Conservation (phyloP, 352 stramenopile species). For the Globisporangium uncinulatum region DNA sequence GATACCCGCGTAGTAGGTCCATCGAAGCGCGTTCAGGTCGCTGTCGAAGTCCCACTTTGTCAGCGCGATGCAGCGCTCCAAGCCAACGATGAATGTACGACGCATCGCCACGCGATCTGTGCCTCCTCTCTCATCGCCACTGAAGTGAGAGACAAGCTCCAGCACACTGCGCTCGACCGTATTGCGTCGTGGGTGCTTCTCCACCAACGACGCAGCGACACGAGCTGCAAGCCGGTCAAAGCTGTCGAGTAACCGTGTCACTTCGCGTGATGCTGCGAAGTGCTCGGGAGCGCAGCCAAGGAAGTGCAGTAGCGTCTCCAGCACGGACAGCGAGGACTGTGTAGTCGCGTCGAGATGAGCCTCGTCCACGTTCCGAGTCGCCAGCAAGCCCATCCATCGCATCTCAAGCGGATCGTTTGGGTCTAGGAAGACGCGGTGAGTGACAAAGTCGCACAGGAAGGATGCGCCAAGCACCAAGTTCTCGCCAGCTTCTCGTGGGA, state of each 20-base stretch:
- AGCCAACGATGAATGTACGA: conserved; percentile 1
- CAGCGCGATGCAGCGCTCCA: conserved; percentile 26
- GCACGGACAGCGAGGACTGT: conserved; percentile 1
- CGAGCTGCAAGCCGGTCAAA: conserved; percentile 21
- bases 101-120: not conserved
- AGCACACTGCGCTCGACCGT: not conserved
- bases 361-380: not conserved
- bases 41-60: conserved; percentile 43
- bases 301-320: conserved; percentile 9
- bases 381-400: conserved; percentile 4
- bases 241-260: conserved; percentile 5
- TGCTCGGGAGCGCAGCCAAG: not conserved
- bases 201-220: conserved; percentile 12
- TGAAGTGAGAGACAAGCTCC: too few relatives aligned
- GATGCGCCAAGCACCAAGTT: conserved; percentile 22
- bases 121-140: not conserved
- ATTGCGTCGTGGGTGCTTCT: conserved; percentile 17
- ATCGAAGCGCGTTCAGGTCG: conserved; percentile 25
- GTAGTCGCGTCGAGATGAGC: not conserved
- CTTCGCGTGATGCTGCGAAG: not conserved
- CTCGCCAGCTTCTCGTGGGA: conserved; percentile 10
- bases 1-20: conserved; percentile 34
- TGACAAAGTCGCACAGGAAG: conserved; percentile 22
- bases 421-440: conserved; percentile 2
- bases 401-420: conserved; percentile 2